Conservation (phyloP, 345 rosid genomes). For the Eucalyptus pauciflora region DNA sequence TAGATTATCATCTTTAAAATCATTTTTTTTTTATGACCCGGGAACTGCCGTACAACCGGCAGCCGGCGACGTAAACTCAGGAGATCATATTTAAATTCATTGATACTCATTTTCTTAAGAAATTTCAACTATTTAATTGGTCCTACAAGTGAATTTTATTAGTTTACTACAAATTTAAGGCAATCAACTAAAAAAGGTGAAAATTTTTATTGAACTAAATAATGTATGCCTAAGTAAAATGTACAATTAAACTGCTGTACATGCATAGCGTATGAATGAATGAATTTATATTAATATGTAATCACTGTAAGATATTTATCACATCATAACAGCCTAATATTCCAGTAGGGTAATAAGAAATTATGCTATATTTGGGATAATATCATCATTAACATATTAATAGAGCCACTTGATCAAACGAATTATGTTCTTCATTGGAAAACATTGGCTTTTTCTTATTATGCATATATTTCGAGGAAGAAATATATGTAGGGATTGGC, state of each 20-base stretch:
- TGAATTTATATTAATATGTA: not conserved
- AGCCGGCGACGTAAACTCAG: no score
- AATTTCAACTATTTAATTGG: no score
- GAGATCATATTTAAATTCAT: not conserved
- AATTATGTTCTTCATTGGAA: not conserved
- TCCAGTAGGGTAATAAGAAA: not conserved
- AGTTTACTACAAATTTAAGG: not conserved
- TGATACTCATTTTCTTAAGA: not conserved
- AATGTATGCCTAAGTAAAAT: not conserved
- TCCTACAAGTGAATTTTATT: not conserved
- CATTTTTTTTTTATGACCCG: not conserved
- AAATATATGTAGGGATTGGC: not conserved
- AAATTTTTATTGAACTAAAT: not conserved
- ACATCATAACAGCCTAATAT: not conserved
- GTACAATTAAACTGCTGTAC: not conserved
- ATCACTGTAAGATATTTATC: not conserved
- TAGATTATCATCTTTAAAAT: not conserved
- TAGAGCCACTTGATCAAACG: not conserved
- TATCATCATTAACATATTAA: not conserved
- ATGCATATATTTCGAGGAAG: not conserved
- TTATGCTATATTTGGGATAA: not conserved
- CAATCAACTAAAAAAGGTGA: not conserved
- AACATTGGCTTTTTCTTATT: not conserved
- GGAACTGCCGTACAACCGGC: no score
- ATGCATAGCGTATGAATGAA: not conserved